These are phyloP conservation scores for Macrocystidia cucumis DNA, from an alignment of 1,284 basidiomycete species.

Conservation along the genomic window DNA sequence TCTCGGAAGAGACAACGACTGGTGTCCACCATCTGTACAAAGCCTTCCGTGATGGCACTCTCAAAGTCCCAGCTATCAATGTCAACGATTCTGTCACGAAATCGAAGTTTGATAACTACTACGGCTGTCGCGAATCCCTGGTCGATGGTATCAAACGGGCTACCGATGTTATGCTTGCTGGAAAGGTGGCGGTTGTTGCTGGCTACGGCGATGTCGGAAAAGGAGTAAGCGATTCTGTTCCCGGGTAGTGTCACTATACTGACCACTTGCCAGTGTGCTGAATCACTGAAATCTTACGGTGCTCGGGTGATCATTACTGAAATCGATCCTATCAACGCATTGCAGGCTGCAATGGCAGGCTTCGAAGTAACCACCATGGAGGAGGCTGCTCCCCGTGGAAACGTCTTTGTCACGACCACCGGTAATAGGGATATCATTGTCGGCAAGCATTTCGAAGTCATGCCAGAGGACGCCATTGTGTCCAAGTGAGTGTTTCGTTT, in stretches of 20 bases:
- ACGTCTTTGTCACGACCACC: slow-evolving; percentile 98
- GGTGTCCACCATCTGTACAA: slow-evolving; percentile 99
- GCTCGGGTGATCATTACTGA: slow-evolving; percentile 95
- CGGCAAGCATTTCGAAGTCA: slow-evolving; percentile 85
- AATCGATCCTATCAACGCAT: slow-evolving; percentile 99
- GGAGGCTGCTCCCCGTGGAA: slow-evolving; percentile 82
- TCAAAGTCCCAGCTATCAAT: slow-evolving; percentile 99
- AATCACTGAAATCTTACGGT: slow-evolving; percentile 95
- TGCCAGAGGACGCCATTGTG: slow-evolving; percentile 99
- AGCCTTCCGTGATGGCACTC: slow-evolving; percentile 89
- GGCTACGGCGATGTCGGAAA: slow-evolving; percentile 99
- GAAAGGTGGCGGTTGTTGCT: slow-evolving; percentile 98
- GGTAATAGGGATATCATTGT: slow-evolving; percentile 99
- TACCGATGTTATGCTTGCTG: slow-evolving; percentile 99
- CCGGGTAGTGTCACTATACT: slow-evolving; percentile 4
- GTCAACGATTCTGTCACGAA: slow-evolving; percentile 99
- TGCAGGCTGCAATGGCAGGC: slow-evolving; percentile 99
- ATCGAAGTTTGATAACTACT: slow-evolving; percentile 97
- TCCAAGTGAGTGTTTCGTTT: slow-evolving; percentile 64
- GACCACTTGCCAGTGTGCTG: slow-evolving; percentile 69
- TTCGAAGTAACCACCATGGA: slow-evolving; percentile 99
- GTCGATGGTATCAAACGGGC: slow-evolving; percentile 99
- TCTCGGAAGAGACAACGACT: slow-evolving; percentile 99
- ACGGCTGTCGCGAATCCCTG: slow-evolving; percentile 98
- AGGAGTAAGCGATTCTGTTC: slow-evolving; percentile 58